These are phyloP conservation scores for Dipteronia sinensis DNA, from an alignment of 345 rosid species.

Conservation along the genomic window DNA sequence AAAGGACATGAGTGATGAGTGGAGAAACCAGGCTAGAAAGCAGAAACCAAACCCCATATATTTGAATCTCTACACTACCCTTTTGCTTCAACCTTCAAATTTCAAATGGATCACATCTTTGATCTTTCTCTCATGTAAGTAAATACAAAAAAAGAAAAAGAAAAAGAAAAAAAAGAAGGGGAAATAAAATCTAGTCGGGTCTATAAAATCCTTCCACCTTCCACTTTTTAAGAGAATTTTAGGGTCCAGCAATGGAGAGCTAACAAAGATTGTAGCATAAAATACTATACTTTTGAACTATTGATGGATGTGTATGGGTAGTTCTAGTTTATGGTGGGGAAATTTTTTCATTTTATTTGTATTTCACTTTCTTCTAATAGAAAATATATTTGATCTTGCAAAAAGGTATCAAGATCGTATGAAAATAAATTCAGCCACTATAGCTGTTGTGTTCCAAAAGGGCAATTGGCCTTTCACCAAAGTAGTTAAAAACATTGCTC, in stretches of 20 bases:
- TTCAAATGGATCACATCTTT: not conserved
- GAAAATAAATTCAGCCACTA: not conserved
- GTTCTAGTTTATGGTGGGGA: not conserved
- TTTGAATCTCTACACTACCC: not conserved
- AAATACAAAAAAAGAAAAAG: not conserved
- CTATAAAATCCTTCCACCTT: not conserved
- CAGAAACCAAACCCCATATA: constrained; percentile 23
- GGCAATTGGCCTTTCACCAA: not conserved
- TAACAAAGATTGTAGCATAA: not conserved
- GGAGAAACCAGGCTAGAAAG: constrained; percentile 53
- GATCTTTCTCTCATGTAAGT: not conserved
- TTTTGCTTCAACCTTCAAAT: constrained; percentile 9
- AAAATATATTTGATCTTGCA: not conserved
- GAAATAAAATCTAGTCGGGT: constrained; percentile 20
- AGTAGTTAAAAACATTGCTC: not conserved
- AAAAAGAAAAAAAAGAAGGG: constrained; percentile 4
- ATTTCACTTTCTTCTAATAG: not conserved
- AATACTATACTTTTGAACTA: not conserved
- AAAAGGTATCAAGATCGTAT: constrained; percentile 10
- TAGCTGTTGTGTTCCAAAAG: not conserved
- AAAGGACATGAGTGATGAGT: constrained; percentile 49
- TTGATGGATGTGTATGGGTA: not conserved
- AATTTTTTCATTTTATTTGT: not conserved
- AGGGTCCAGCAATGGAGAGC: not conserved
- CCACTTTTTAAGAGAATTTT: not conserved